Evolutionary conservation across 2,329 filamentous ascomycete genomes (phyloP), one percentile per base, ranked within the genome.

Genomic region (Aspergillus sp.): DNA sequence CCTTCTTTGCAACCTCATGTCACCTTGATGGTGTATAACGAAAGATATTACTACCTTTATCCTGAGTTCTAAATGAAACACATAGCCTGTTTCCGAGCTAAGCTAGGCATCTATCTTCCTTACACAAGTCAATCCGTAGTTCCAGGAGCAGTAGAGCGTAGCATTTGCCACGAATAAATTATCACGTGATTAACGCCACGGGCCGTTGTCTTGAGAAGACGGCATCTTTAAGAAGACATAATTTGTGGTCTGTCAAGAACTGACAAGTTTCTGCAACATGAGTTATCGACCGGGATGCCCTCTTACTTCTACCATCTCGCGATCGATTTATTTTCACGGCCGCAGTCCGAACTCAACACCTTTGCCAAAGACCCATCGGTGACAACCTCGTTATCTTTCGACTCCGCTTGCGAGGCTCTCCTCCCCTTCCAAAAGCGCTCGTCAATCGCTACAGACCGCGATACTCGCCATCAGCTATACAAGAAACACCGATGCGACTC

Each of bases 251-350:
- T 23, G 54, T 28, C 31, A 43, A 55, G 48, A 54, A 41, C 22
- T 55, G 51, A 54, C 45, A 64, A 30, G 51, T 59, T 56, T 15
- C 47, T 64, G 63, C 53, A 64, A 70, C 69, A 68, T 71, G 70
- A 75, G 64, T 59, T 46, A 69, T 72, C 68, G 63, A 68, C 66
- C 77, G 77, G 79, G 67, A 87, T 87, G 85, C 84, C 83, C 73
- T 82, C 84, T 54, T 88, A 87, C 74, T 88, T 88, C 74, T 89
- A 87, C 70, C 85, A 89, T 69, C 73, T 89, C 61, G 80, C 80
- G 66, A 80, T 89, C 68, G 86, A 89, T 81, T 76, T 89, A 19
- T 82, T 86, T 68, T 73, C 80, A 65, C 77, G 72, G 50, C 62
- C 67, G 49, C 65, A 68, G 53, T 60, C 67, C 50, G 63, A 62